These are phyloP conservation scores for Pisolithus sp. DNA, from an alignment of 768 basidiomycete genomes.

Conservation along the genomic window DNA sequence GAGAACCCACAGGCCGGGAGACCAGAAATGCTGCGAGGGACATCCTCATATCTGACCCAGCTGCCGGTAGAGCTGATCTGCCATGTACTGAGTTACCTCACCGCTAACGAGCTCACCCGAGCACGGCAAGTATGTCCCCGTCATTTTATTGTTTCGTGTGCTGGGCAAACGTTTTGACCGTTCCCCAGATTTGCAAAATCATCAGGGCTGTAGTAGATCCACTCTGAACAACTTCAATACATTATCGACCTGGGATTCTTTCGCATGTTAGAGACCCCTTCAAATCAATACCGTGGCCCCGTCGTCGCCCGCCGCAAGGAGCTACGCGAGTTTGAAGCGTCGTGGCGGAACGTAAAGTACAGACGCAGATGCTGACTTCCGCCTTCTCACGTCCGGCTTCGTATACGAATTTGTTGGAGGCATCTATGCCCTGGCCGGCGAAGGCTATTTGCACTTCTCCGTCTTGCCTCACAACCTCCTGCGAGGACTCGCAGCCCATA, in stretches of 20 bases:
- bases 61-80: constrained; percentile 38
- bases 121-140: constrained; percentile 26
- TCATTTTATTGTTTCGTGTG: neutral
- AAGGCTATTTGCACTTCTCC: constrained; percentile 43
- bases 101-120: constrained; percentile 30
- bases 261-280: constrained; percentile 36
- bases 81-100: constrained; percentile 29
- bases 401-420: constrained; percentile 49
- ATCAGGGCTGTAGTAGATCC: constrained; percentile 31
- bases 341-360: constrained; percentile 43
- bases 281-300: constrained; percentile 19
- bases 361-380: constrained; percentile 31
- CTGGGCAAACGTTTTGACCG: neutral
- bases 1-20: neutral
- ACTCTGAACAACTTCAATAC: constrained; percentile 44
- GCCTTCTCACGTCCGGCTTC: constrained; percentile 39
- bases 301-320: constrained; percentile 36
- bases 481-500: constrained; percentile 9
- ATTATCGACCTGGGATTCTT: constrained; percentile 44
- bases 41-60: constrained; percentile 16
- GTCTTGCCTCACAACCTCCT: neutral
- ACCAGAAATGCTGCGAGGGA: neutral
- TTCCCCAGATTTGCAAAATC: constrained; percentile 33
- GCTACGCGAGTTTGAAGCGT: constrained; percentile 37
- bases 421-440: constrained; percentile 40